These are phyloP conservation scores for Miamiensis avidus DNA, from an alignment of 169 alveolate genomes.

Conservation along the genomic window DNA sequence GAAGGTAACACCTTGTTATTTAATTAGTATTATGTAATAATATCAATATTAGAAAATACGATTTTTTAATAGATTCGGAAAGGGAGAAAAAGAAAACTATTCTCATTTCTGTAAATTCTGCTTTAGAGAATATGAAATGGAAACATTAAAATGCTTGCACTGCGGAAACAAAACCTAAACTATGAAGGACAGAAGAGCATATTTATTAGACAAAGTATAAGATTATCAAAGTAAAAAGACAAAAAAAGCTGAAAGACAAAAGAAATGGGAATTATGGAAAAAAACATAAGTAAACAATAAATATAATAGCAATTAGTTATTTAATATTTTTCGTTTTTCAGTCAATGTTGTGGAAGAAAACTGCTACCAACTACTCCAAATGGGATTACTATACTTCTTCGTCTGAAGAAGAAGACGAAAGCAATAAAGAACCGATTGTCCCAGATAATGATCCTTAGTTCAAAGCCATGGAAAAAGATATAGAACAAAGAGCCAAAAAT, in stretches of 20 bases:
- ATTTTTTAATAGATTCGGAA: slow-evolving; percentile 58
- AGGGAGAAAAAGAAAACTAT: slow-evolving; percentile 79
- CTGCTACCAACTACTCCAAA: slow-evolving; percentile 80
- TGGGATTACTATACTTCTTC: slow-evolving; percentile 85
- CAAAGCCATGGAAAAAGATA: slow-evolving; percentile 86
- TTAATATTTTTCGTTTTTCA: neutral
- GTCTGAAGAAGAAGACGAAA: slow-evolving; percentile 79
- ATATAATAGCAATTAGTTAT: no score
- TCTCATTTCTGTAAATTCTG: slow-evolving; percentile 79
- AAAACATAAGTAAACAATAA: slow-evolving; percentile 66
- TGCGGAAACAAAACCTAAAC: slow-evolving; percentile 75
- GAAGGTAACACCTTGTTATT: slow-evolving; percentile 35
- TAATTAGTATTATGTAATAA: slow-evolving; percentile 32
- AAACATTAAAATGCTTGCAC: slow-evolving; percentile 68
- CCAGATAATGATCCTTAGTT: slow-evolving; percentile 90
- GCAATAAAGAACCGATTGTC: slow-evolving; percentile 66
- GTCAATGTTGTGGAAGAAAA: slow-evolving; percentile 73
- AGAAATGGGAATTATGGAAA: slow-evolving; percentile 87
- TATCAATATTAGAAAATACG: slow-evolving; percentile 11
- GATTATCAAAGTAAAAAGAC: slow-evolving; percentile 65
- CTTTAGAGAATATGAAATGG: slow-evolving; percentile 75
- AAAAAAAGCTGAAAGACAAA: slow-evolving; percentile 72
- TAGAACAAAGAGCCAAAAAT: slow-evolving; percentile 75
- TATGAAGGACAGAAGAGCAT: slow-evolving; percentile 63
- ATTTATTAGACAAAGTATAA: slow-evolving; percentile 72